Conservation (phyloP, 345 rosid species). For the Melaleuca alternifolia region DNA sequence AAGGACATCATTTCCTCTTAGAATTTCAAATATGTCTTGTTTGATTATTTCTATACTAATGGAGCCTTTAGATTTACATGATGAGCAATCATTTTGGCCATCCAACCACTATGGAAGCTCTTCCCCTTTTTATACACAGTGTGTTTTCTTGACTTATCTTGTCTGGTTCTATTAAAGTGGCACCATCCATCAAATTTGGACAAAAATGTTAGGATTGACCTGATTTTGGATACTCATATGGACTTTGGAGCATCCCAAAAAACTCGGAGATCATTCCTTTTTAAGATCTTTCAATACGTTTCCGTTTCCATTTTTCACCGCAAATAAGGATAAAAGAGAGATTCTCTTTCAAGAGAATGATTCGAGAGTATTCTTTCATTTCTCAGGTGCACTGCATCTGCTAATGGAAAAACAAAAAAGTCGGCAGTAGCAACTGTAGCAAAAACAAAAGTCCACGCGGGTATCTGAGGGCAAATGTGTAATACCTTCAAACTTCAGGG, state of each 20-base stretch:
- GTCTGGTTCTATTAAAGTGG: background rate
- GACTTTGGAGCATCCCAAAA: background rate
- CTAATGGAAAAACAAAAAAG: background rate
- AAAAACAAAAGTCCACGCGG: background rate
- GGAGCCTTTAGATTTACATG: background rate
- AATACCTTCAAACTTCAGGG: background rate
- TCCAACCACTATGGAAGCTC: background rate
- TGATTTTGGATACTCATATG: background rate
- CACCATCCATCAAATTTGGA: background rate
- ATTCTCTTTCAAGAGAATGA: background rate
- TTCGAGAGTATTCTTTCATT: background rate
- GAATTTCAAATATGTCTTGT: background rate
- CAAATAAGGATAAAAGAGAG: background rate
- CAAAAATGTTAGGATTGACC: too few species aligned
- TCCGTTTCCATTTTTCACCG: background rate
- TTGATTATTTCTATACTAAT: background rate
- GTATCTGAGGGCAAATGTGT: background rate
- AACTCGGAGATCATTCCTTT: background rate
- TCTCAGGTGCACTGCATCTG: background rate
- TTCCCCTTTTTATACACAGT: background rate
- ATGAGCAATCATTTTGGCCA: background rate
- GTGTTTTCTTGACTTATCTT: background rate
- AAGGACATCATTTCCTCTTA: background rate
- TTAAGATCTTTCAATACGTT: background rate
- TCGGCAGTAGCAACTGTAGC: background rate